A percentile compares a stretch with the other conserved stretches of the same genome.
These are phyloP conservation scores for Avena eriantha DNA, from an alignment of 176 grass and related monocot species.

Conservation along the genomic window DNA sequence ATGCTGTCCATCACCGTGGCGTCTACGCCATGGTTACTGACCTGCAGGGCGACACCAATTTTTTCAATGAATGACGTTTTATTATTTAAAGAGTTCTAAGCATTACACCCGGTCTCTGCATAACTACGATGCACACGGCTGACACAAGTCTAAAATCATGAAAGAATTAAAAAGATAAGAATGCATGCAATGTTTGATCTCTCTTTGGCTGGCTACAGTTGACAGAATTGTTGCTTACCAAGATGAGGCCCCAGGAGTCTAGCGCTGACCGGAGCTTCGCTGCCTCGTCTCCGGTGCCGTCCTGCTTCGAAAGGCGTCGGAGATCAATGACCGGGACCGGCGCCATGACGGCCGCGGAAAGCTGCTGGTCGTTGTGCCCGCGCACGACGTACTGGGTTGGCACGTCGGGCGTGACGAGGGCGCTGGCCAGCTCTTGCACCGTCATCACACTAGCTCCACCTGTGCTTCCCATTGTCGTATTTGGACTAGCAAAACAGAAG, in stretches of 20 bases:
- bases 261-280: constrained; percentile 51
- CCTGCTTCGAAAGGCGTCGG: constrained; percentile 25
- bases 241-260: constrained; percentile 60
- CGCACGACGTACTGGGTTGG: constrained; percentile 47
- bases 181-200: not conserved
- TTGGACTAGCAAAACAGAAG: not conserved
- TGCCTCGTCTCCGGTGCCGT: constrained; percentile 32
- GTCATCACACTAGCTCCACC: not conserved
- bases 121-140: too few species aligned
- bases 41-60: constrained; percentile 8
- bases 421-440: constrained; percentile 47
- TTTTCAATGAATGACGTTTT: too few species aligned
- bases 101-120: too few species aligned
- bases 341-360: not conserved
- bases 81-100: not conserved
- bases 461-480: not conserved
- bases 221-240: constrained; percentile 29
- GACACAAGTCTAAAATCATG: too few species aligned
- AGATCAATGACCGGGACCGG: constrained; percentile 52
- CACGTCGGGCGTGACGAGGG: not conserved
- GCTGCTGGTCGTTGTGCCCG: not conserved
- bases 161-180: too few species aligned
- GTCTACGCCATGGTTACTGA: constrained; percentile 52
- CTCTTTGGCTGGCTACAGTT: too few species aligned
- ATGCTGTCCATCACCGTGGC: constrained; percentile 45